Percentiles rank a stretch among this genome's conserved stretches.
phyloP scores from a whole-genome alignment of 805 yeast genomes.

The Monosporozyma yasuniensis region DNA sequence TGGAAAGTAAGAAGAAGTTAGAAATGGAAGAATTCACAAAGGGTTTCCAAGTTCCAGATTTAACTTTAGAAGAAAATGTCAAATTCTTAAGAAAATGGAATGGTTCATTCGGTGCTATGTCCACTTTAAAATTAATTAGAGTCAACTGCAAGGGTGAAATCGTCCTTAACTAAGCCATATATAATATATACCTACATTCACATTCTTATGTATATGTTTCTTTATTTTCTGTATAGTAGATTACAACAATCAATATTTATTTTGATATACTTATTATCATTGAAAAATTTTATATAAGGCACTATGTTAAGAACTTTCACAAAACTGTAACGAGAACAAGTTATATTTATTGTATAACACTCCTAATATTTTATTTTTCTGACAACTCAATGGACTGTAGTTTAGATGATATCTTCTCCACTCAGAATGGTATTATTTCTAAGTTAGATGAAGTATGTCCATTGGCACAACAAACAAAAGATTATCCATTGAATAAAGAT shows the following conservation, averaged over 20 bases:
- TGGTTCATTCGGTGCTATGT: slow-evolving; percentile 70
- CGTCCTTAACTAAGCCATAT: slow-evolving; percentile 14
- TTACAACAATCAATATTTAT: neutral
- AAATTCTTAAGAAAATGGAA: slow-evolving; percentile 63
- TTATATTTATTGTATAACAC: too few species aligned
- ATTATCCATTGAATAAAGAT: neutral
- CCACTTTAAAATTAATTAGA: slow-evolving; percentile 45
- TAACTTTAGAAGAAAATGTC: slow-evolving; percentile 53
- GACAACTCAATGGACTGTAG: neutral
- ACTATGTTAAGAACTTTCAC: too few species aligned
- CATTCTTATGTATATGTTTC: neutral
- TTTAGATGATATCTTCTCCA: neutral
- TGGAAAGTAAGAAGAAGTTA: slow-evolving; percentile 52
- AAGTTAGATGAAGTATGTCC: neutral
- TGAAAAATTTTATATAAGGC: slow-evolving; percentile 2
- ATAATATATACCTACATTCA: neutral
- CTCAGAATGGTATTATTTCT: neutral
- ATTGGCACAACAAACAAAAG: neutral
- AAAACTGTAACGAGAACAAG: too few species aligned
- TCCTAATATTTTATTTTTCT: too few species aligned
- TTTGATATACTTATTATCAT: neutral
- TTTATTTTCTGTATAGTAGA: neutral
- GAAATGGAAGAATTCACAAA: slow-evolving; percentile 56
- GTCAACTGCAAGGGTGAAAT: slow-evolving; percentile 21
- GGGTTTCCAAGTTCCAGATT: slow-evolving; percentile 69